Evolutionary conservation across 176 grass and related monocot genomes (phyloP).

Genomic region (Themeda triandra): DNA sequence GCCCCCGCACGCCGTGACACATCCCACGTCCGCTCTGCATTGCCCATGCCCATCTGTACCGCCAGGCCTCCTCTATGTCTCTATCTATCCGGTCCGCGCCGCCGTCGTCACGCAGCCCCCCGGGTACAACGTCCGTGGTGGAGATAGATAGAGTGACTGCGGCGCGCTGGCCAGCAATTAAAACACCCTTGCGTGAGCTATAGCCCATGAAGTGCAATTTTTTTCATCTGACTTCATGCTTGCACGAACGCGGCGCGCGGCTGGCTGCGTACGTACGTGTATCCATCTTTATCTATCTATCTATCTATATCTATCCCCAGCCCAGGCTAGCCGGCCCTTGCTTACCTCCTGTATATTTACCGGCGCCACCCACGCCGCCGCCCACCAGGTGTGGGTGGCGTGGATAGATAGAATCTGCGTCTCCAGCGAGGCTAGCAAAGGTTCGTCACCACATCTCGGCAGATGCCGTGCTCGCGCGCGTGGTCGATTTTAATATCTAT

Average conservation of each 20-base stretch:
- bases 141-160: background rate
- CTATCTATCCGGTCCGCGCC: background rate
- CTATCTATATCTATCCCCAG: too few species aligned
- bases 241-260: background rate
- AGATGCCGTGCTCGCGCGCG: background rate
- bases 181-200: background rate
- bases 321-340: too few species aligned
- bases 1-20: conserved; percentile 6
- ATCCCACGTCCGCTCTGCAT: background rate
- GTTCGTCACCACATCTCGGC: background rate
- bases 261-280: too few species aligned
- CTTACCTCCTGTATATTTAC: background rate
- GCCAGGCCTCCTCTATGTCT: background rate
- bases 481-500: background rate
- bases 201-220: too few species aligned
- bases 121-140: background rate
- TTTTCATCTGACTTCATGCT: background rate
- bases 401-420: background rate
- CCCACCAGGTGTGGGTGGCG: background rate
- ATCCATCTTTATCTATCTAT: background rate
- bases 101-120: background rate
- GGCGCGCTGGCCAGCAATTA: background rate
- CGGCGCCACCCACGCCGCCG: background rate
- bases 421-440: background rate
- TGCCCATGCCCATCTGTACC: background rate